Evolutionary conservation across 495 filamentous ascomycete genomes (phyloP).

Genomic region (Penicillium odoratum): DNA sequence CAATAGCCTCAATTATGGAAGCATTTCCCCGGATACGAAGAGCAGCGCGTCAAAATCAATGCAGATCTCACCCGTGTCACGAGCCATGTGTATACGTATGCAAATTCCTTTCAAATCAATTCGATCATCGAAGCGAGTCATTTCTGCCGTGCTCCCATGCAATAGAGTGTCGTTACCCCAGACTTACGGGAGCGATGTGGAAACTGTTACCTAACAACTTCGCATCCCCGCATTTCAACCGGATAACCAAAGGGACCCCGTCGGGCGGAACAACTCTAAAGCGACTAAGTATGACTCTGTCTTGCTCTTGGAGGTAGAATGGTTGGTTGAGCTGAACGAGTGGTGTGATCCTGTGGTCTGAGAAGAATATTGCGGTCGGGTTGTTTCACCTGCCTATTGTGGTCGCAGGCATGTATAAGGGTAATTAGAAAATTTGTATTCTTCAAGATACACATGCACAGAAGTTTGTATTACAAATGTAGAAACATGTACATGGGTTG

Average conservation of each 20-base stretch:
- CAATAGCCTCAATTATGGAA: too few relatives aligned
- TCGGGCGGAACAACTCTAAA: slow-evolving; percentile 25
- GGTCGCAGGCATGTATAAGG: neutral
- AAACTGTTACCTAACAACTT: slow-evolving; percentile 41
- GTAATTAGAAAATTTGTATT: neutral
- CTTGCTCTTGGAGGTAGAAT: neutral
- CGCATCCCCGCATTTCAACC: slow-evolving; percentile 29
- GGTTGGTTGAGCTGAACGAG: neutral
- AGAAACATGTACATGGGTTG: neutral
- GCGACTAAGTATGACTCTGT: slow-evolving; percentile 7
- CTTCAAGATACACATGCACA: neutral
- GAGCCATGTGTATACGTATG: neutral
- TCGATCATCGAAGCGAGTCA: neutral
- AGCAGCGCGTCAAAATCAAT: neutral
- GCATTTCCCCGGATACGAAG: neutral
- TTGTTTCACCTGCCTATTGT: neutral
- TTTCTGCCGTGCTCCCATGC: neutral
- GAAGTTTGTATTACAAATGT: neutral
- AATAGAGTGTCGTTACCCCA: slow-evolving; percentile 25
- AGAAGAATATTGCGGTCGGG: neutral
- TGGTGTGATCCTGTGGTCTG: neutral
- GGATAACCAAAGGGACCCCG: slow-evolving; percentile 10
- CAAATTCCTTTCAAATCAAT: neutral
- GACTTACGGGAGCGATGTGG: slow-evolving; percentile 27
- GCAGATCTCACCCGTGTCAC: neutral